Conservation (phyloP, 2,329 filamentous ascomycete genomes). For the Claviceps capensis region DNA sequence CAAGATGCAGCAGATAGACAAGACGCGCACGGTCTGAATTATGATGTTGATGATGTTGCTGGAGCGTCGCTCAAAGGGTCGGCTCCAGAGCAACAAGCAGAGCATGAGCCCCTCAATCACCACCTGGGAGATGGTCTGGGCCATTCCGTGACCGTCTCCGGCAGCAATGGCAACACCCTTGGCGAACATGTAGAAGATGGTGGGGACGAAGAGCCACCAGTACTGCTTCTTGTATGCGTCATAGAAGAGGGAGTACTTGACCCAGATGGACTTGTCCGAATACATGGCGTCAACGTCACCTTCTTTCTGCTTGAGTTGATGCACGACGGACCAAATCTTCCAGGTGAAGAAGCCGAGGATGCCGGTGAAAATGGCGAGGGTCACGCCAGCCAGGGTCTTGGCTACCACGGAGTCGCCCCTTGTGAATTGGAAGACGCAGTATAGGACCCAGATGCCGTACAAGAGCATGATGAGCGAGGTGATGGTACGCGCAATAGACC, state of each 20-base stretch:
- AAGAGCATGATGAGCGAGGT: conserved; percentile 81
- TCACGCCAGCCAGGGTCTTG: conserved; percentile 69
- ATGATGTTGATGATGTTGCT: conserved; percentile 87
- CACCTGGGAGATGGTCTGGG: conserved; percentile 68
- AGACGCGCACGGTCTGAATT: conserved; percentile 77
- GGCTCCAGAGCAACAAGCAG: conserved; percentile 63
- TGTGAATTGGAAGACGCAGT: conserved; percentile 92
- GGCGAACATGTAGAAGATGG: conserved; percentile 79
- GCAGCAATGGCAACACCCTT: conserved; percentile 79
- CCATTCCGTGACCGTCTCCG: conserved; percentile 71
- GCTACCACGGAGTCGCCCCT: conserved; percentile 90
- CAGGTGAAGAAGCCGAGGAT: conserved; percentile 72
- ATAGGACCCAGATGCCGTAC: conserved; percentile 90
- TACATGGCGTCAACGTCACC: conserved; percentile 64
- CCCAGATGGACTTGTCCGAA: conserved; percentile 80
- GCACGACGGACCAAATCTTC: conserved; percentile 68
- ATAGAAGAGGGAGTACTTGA: conserved; percentile 96
- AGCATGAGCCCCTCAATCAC: conserved; percentile 73
- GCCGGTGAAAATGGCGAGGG: conserved; percentile 65
- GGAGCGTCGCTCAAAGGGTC: conserved; percentile 76
- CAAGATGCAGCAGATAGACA: conserved; percentile 80
- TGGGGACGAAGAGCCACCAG: conserved; percentile 94
- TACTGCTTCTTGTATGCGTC: conserved; percentile 87
- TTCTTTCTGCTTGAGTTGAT: conserved; percentile 57
- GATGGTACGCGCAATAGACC: conserved; percentile 74